Evolutionary conservation across 192 early-diverging fungal genomes (phyloP), one percentile per base, ranked within the genome.

Genomic region (Geranomyces michiganensis): DNA sequence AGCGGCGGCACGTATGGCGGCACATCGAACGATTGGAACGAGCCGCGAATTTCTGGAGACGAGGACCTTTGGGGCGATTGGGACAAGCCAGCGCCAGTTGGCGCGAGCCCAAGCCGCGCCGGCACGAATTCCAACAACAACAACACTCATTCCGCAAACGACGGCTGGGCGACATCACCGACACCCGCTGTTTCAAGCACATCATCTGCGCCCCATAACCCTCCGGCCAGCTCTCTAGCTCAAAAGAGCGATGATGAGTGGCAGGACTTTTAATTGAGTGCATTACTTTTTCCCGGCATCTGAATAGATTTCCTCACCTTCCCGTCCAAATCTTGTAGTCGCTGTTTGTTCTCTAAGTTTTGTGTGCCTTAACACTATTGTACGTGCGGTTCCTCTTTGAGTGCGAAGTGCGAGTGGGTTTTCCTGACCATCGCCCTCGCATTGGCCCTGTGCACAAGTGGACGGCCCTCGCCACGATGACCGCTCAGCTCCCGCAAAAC

Each of bases 401-500:
- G n/a, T n/a, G n/a, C n/a, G n/a, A n/a, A n/a, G n/a, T n/a, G n/a
- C n/a, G n/a, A n/a, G n/a, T n/a, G n/a, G n/a, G n/a, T n/a, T n/a
- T n/a, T n/a, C n/a, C n/a, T n/a, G n/a, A n/a, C n/a, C n/a, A n/a
- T n/a, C n/a, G n/a, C n/a, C n/a, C n/a, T n/a, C n/a, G n/a, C n/a
- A n/a, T n/a, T n/a, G n/a, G n/a, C n/a, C n/a, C n/a, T n/a, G n/a
- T n/a, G n/a, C n/a, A n/a, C n/a, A n/a, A n/a, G n/a, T n/a, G 36
- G 10, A 41, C 36, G 36, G 36, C 36, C 36, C 10, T 3, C 36
- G 3, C 5, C 51, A 53, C 3, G 24, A 78, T 78, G 76, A 78
- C 76, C 29, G 31, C 65, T 15, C 66, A 78, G 56, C 62, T 78
- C 1, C 72, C 77, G 14, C 77, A 91, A 1, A 85, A 92, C 58